Base-by-base conservation (phyloP, 257 asterid species). In the Ehretia macrophylla region DNA sequence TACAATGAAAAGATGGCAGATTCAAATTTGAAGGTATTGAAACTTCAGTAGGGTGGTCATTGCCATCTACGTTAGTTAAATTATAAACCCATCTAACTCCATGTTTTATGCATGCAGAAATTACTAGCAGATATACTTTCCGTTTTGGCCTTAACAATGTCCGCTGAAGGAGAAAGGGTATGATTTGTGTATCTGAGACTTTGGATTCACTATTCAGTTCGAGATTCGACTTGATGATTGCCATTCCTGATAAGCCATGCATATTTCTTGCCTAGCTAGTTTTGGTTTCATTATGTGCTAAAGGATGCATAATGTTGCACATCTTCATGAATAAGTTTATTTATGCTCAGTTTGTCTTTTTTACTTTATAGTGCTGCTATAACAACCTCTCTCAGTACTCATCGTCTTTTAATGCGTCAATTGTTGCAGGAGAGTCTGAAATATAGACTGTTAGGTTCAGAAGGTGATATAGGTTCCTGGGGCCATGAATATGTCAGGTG, bases 401-500 rank as follows among this genome's bases (percentile, higher is more conserved):
- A 21, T 22, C 21, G 32, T n/a, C n/a, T 27, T 11, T 50, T 59
- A 44, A 11, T 67, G n/a, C 21, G 45, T 51, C 32, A 22, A 62
- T 63, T 46, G 37, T 75, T 79, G 55, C 88, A 90, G 97, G 99
- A 86, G 74, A 93, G 99, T 86, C 79, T 93, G 75, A 87, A 87
- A 70, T 93, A 86, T 79, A 85, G 99, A 69, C 75, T 93, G 38
- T 69, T 83, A 62, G 99, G 99, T 62, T 82, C 97, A 39, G 92
- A 81, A 16, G 94, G 91, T 65, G 96, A 87, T 58, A 83, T 90
- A 74, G 97, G 97, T 63, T 93, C 96, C 11, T 89, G 97, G 99
- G 99, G 99, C 62, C 97, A 90, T 68, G 99, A 93, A 70, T 93
- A 93, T 74, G 96, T 87, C 58, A 79, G 99, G 99, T 92, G 3